A percentile compares a stretch with the other conserved stretches of the same genome.
phyloP scores from a whole-genome alignment of 2,329 filamentous ascomycete genomes.

The Monilinia laxa region DNA sequence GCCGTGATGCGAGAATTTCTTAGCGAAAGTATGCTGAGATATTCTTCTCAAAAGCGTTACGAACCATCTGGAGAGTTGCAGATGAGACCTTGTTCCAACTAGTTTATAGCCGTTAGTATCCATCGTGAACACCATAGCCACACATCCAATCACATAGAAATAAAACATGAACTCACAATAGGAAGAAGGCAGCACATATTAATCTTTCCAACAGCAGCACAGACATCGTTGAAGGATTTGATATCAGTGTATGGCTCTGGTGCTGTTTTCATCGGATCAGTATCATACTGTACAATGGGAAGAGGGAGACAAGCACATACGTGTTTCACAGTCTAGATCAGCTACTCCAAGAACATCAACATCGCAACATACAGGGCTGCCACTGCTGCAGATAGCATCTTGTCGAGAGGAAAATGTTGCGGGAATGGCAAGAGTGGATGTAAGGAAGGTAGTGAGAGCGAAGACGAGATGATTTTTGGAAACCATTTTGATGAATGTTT shows the following conservation, averaged over 20 bases:
- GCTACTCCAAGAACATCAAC: slow-evolving; percentile 60
- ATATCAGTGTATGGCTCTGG: slow-evolving; percentile 47
- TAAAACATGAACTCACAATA: slow-evolving; percentile 36
- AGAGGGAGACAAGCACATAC: slow-evolving; percentile 43
- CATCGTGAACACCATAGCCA: no score
- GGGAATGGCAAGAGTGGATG: slow-evolving; percentile 35
- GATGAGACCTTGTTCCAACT: slow-evolving; percentile 15
- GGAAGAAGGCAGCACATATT: slow-evolving; percentile 57
- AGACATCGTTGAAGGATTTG: slow-evolving; percentile 38
- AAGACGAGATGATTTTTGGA: not conserved
- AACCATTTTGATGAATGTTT: slow-evolving; percentile 29
- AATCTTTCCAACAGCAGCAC: slow-evolving; percentile 37
- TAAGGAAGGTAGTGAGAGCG: slow-evolving; percentile 33
- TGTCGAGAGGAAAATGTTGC: slow-evolving; percentile 26
- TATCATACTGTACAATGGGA: not conserved
- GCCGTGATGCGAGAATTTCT: no score
- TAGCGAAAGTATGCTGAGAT: no score
- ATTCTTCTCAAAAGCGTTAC: not conserved
- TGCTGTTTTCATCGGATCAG: slow-evolving; percentile 26
- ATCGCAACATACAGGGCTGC: slow-evolving; percentile 56
- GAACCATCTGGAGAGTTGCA: slow-evolving; percentile 1
- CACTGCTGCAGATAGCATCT: slow-evolving; percentile 20
- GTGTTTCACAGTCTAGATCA: slow-evolving; percentile 55
- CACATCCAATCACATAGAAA: no score
- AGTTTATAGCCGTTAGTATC: not conserved